Evolutionary conservation across 441 rosid genomes (phyloP), one percentile per base, ranked within the genome.

Genomic region (Gossypium trilobum): DNA sequence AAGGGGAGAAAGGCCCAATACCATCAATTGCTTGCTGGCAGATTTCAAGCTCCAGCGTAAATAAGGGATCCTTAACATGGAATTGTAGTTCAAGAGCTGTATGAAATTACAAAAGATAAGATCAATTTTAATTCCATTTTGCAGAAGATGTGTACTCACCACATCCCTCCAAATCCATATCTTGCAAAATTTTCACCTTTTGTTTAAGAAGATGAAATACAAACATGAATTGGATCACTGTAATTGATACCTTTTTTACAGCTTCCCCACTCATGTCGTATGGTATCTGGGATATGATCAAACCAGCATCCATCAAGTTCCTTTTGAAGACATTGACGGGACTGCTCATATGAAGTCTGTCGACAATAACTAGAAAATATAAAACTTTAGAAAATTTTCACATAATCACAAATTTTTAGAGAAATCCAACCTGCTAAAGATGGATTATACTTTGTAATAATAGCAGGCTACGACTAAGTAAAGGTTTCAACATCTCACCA

Each of bases 251-350:
- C 89, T 80, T 73, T 73, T 78, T 78, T 84, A 76, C 89, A 83
- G 80, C 76, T 86, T 23, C 77, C 80, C 91, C 89, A 87, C 77
- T 85, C 91, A 75, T 77, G 74, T 78, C 55, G 80, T 64, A 87
- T 58, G 51, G 88, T 80, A 63, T 86, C 87, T 68, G 80, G 81
- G 79, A 89, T 82, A 80, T 79, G 70, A 78, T 89, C 90, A 76
- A 85, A 85, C 90, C 94, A 87, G 68, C 85, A 82, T 74, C 88
- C 90, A 74, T 85, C 86, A 72, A 87, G 82, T 85, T 87, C 90
- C 73, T 79, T 86, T 72, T 57, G 74, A 50, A 89, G 78, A 39
- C 70, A 68, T 65, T 78, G 79, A 64, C 4, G 17, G 73, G 87
- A 82, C 74, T 70, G 82, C 73, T 77, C 78, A 73, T 60, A 87